Percentiles rank a stretch among this genome's conserved stretches.
phyloP scores from a whole-genome alignment of 345 rosid species.

The Bretschneidera sinensis region DNA sequence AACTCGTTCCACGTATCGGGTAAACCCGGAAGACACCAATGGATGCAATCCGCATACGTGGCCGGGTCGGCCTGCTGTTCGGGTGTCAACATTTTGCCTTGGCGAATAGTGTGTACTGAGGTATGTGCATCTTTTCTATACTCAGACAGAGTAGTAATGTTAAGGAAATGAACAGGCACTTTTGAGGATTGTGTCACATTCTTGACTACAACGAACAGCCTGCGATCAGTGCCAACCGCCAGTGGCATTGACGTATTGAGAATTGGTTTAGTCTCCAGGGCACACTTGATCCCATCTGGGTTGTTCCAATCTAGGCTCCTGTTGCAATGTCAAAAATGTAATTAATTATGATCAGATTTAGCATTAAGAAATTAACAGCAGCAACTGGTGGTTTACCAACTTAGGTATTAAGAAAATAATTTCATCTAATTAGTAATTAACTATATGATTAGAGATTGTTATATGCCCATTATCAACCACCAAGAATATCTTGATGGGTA shows the following conservation, averaged over 20 bases:
- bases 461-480: too few relatives aligned
- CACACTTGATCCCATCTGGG: conserved; percentile 81
- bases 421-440: too few relatives aligned
- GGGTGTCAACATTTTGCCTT: conserved; percentile 71
- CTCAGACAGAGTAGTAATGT: conserved; percentile 74
- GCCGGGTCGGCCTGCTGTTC: conserved; percentile 77
- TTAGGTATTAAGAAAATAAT: too few relatives aligned
- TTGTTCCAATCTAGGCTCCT: conserved; percentile 93
- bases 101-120: conserved; percentile 68
- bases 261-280: conserved; percentile 64
- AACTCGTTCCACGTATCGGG: conserved; percentile 97
- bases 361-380: too few relatives aligned
- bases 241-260: conserved; percentile 45
- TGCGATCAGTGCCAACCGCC: conserved; percentile 70
- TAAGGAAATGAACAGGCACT: conserved; percentile 54
- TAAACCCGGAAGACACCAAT: conserved; percentile 95
- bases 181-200: conserved; percentile 50
- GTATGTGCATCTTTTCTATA: conserved; percentile 93
- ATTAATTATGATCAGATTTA: too few relatives aligned
- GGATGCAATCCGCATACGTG: conserved; percentile 89
- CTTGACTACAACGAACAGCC: conserved; percentile 42
- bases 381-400: too few relatives aligned
- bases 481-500: too few relatives aligned
- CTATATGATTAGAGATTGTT: too few relatives aligned
- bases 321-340: too few relatives aligned